Evolutionary conservation across 2,329 filamentous ascomycete genomes (phyloP), one percentile per base, ranked within the genome.

Genomic region (Pezicula rhizophila): DNA sequence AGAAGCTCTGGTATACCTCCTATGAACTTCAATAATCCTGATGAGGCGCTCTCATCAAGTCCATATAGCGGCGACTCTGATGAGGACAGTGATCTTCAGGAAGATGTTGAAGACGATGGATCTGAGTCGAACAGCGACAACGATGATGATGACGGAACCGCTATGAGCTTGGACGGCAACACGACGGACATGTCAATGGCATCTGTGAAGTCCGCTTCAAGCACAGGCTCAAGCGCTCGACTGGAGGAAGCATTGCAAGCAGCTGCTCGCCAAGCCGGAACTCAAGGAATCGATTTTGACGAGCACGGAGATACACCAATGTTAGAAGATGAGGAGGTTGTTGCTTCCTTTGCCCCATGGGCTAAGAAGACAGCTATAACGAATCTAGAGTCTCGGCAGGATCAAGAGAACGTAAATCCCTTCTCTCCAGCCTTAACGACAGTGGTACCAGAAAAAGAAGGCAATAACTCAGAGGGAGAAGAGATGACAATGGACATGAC

Each of bases 111-210:
- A 38, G 76, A 79, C 23, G 74, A 74, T 41, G 71, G 73, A 43
- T 78, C 77, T 8, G 66, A 61, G 35, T 75, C 72, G n/a, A 68
- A 70, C 34, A 67, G 66, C 51, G 73, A 71, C 25, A 72, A 56
- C 8, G 78, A 86, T 53, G 85, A 88, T 39, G 84, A 85, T 44
- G 85, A 88, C 55, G 85, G 82, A 26, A 91, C 87, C 1, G 85
- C 88, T 66, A 89, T 91, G 82, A 92, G 84, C 33, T 72, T 95
- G 40, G 88, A 92, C 52, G 66, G 62, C 49, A 87, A 91, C 57
- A 78, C 85, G 53, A 89, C 85, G 2, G 80, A 80, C 28, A 83
- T 80, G 23, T 87, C 85, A 14, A 70, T 80, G 40, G 78, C 75
- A 40, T 87, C 85, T 8, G 73, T 75, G 2, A 77, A 78, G 23